Evolutionary conservation across 2,329 filamentous ascomycete species (phyloP).

Genomic region (Claviceps africana): DNA sequence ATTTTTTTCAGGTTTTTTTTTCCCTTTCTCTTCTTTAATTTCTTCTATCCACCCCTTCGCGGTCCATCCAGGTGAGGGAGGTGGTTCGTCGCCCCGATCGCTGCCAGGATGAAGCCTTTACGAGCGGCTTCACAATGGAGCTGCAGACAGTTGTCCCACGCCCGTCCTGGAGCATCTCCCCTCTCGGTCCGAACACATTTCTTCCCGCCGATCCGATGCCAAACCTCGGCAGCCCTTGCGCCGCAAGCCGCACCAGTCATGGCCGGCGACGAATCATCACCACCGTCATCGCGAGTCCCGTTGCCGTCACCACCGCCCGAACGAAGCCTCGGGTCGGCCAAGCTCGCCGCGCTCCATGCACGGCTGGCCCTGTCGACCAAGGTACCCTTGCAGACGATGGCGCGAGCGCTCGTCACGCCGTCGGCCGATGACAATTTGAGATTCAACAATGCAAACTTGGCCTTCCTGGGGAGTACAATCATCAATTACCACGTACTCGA

Average conservation of each 20-base stretch:
- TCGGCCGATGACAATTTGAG: slow-evolving; percentile 66
- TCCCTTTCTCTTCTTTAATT: not conserved
- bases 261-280: slow-evolving; percentile 9
- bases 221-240: slow-evolving; percentile 20
- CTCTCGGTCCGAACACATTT: slow-evolving; percentile 14
- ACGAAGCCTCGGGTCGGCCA: slow-evolving; percentile 59
- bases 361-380: slow-evolving; percentile 69
- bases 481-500: slow-evolving; percentile 83
- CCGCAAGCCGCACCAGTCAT: slow-evolving; percentile 10
- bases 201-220: slow-evolving; percentile 13
- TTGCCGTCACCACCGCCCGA: slow-evolving; percentile 60
- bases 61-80: not conserved
- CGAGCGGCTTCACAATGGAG: slow-evolving; percentile 24
- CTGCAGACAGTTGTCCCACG: slow-evolving; percentile 24
- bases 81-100: not conserved
- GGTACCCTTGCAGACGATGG: slow-evolving; percentile 75
- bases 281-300: slow-evolving; percentile 12
- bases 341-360: slow-evolving; percentile 84
- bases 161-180: slow-evolving; percentile 16
- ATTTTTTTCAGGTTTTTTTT: too few species aligned
- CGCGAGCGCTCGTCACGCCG: slow-evolving; percentile 69
- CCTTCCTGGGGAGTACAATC: slow-evolving; percentile 67
- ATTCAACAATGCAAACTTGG: slow-evolving; percentile 82
- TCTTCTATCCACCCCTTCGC: not conserved
- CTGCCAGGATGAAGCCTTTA: slow-evolving; percentile 26